Conservation (phyloP, 805 yeast genomes). For the Candida rishiriensis region DNA sequence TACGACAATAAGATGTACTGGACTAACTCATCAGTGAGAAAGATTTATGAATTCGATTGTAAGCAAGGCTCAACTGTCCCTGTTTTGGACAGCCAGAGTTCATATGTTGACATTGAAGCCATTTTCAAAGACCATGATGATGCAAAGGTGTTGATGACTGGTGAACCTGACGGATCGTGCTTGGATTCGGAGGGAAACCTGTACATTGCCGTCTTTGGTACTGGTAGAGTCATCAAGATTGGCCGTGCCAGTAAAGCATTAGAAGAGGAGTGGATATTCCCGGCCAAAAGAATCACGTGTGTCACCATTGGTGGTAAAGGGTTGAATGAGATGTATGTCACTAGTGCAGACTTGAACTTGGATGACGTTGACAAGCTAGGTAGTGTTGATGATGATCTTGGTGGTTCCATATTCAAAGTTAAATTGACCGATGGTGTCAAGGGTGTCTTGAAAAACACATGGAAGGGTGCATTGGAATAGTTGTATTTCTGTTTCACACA, state of each 20-base stretch:
- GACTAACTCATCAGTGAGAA: conserved; percentile 47
- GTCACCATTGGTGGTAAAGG: conserved; percentile 63
- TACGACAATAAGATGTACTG: conserved; percentile 40
- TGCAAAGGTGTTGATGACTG: conserved; percentile 18
- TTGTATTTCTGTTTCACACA: no score
- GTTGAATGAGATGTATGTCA: conserved; percentile 56
- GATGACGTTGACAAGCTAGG: conserved; percentile 33
- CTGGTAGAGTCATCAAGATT: conserved; percentile 51
- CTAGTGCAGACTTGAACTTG: conserved; percentile 55
- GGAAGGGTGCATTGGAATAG: conserved; percentile 18
- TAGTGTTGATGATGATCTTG: conserved; percentile 38
- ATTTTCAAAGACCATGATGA: conserved; percentile 9
- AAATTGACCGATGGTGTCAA: conserved; percentile 30
- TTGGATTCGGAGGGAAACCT: conserved; percentile 51
- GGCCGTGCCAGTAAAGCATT: conserved; percentile 42
- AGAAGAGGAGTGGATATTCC: conserved; percentile 48
- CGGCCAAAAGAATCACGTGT: conserved; percentile 59
- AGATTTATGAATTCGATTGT: conserved; percentile 45
- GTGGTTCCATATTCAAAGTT: conserved; percentile 56
- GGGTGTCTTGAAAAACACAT: conserved; percentile 31
- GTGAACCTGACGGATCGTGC: conserved; percentile 82
- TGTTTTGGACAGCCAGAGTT: conserved; percentile 32
- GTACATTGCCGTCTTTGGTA: conserved; percentile 65
- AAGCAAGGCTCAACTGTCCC: conserved; percentile 25
- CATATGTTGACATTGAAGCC: conserved; percentile 33